Evolutionary conservation across 2,329 filamentous ascomycete genomes (phyloP).

Genomic region (Claviceps africana): DNA sequence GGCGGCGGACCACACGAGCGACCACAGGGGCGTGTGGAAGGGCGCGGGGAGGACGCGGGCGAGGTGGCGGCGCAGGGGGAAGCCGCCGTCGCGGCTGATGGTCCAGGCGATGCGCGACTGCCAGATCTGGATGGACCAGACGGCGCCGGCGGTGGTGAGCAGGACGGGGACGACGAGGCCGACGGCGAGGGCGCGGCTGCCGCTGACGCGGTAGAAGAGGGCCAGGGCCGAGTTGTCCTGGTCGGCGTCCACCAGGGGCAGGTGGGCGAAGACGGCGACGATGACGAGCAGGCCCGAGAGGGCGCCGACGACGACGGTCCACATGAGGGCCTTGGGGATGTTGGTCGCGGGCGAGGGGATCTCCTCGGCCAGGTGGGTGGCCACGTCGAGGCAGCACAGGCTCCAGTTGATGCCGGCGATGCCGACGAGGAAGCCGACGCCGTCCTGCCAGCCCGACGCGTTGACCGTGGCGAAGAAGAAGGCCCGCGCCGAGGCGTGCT

Average conservation of each 20-base stretch:
- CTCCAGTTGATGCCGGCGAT: slow-evolving; percentile 18
- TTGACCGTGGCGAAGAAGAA: slow-evolving; percentile 13
- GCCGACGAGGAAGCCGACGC: slow-evolving; percentile 16
- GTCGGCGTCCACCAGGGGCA: slow-evolving; percentile 7
- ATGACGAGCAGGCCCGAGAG: slow-evolving; percentile 11
- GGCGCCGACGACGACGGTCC: slow-evolving; percentile 13
- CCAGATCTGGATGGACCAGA: slow-evolving; percentile 17
- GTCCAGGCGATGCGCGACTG: slow-evolving; percentile 17
- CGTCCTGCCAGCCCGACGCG: slow-evolving; percentile 13
- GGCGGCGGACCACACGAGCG: slow-evolving; percentile 11
- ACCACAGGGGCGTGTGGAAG: slow-evolving; percentile 14
- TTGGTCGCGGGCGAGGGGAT: slow-evolving; percentile 14
- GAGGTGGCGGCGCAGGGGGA: slow-evolving; percentile 12
- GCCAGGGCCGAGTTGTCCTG: slow-evolving; percentile 11
- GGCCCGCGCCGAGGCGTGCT: slow-evolving; percentile 8
- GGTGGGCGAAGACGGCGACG: slow-evolving; percentile 10
- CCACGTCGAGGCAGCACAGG: slow-evolving; percentile 16
- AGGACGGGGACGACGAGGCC: slow-evolving; percentile 12
- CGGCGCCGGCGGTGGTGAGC: slow-evolving; percentile 11
- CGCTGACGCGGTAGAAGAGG: slow-evolving; percentile 12
- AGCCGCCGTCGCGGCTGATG: slow-evolving; percentile 14
- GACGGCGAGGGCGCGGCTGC: slow-evolving; percentile 11
- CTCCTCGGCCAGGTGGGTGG: slow-evolving; percentile 16
- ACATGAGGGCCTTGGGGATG: slow-evolving; percentile 7
- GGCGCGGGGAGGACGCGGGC: slow-evolving; percentile 11